These are phyloP conservation scores for Prunus armeniaca DNA, from an alignment of 306 rosid genomes.

Conservation along the genomic window DNA sequence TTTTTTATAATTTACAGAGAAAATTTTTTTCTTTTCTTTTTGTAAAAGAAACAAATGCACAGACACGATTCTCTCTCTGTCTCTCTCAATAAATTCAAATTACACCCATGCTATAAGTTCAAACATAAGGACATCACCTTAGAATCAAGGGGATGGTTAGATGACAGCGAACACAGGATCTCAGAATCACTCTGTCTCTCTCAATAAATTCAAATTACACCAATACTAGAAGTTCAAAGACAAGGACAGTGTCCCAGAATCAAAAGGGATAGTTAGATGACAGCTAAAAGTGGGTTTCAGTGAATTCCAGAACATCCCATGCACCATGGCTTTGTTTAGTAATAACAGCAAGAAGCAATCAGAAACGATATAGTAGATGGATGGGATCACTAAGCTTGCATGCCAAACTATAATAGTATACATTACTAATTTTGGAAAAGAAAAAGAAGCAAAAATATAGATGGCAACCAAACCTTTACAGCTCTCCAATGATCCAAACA, in stretches of 20 bases:
- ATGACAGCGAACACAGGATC: no score
- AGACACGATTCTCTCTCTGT: no score
- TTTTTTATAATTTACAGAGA: not conserved
- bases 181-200: no score
- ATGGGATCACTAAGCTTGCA: not conserved
- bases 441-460: constrained; percentile 13
- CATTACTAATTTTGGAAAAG: not conserved
- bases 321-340: not conserved
- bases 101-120: no score
- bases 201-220: not conserved
- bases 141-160: no score
- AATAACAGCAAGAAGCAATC: not conserved
- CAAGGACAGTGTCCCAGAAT: not conserved
- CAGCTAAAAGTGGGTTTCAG: not conserved
- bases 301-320: not conserved
- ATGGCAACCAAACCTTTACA: constrained; percentile 53
- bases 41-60: no score
- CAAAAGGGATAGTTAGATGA: not conserved
- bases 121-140: no score
- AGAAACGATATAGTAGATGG: not conserved
- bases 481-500: constrained; percentile 99
- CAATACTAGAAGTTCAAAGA: not conserved
- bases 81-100: no score
- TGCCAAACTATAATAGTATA: not conserved
- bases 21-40: no score